A percentile compares a stretch with the other conserved stretches of the same genome.
Evolutionary conservation across 192 early-diverging fungal genomes (phyloP).

Genomic region (Gamsiella multidivaricata): DNA sequence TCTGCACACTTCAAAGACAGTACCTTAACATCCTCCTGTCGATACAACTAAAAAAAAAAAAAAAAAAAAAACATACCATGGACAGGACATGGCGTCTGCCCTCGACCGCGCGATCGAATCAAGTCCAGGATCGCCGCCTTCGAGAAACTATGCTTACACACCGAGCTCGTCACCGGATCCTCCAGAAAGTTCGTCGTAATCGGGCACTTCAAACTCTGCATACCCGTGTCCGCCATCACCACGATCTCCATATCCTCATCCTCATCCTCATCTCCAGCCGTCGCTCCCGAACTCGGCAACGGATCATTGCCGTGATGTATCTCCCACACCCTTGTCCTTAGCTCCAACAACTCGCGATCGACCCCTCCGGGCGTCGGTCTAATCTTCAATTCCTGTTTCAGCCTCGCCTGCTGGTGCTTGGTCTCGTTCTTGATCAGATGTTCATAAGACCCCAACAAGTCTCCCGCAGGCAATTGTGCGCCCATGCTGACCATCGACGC

Average conservation of each 20-base stretch:
- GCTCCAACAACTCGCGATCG: conserved; percentile 21
- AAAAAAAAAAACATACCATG: conserved; percentile 31
- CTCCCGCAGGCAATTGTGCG: conserved; percentile 1
- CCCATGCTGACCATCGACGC: conserved; percentile 6
- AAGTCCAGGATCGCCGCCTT: conserved; percentile 49
- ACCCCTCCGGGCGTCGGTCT: conserved; percentile 14
- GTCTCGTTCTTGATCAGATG: conserved; percentile 15
- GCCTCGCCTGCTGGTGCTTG: conserved; percentile 23
- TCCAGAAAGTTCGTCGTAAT: conserved; percentile 61
- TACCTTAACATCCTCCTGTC: conserved; percentile 1
- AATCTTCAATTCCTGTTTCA: conserved; percentile 19
- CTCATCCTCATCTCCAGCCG: conserved; percentile 29
- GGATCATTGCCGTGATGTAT: conserved; percentile 28
- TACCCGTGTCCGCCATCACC: conserved; percentile 8
- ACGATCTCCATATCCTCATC: conserved; percentile 46
- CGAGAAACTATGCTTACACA: conserved; percentile 66
- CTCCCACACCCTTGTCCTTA: conserved; percentile 47
- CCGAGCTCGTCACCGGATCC: conserved; percentile 65
- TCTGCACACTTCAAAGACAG: neutral
- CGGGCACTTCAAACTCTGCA: conserved; percentile 57
- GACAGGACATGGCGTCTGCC: conserved; percentile 16
- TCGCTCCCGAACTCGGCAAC: conserved; percentile 14
- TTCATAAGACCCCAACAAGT: conserved; percentile 14
- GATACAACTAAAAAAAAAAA: conserved; percentile 2
- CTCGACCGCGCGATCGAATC: conserved; percentile 11